Evolutionary conservation across 371 early-diverging fungal genomes (phyloP), one percentile per base, ranked within the genome.

Genomic region (Phascolomyces articulosus): DNA sequence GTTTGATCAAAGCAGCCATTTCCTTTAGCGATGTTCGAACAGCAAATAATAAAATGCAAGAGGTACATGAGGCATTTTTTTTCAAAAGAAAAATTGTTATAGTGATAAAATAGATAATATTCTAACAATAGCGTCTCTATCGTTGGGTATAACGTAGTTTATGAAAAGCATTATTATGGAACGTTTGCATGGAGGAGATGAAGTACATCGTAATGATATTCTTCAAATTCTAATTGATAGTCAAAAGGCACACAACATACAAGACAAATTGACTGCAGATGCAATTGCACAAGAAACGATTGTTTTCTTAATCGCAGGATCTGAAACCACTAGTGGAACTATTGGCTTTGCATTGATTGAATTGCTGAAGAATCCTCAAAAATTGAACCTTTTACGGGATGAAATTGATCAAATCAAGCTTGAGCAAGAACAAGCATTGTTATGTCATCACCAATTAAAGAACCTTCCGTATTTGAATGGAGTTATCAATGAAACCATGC

Each of bases 241-340:
- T 4, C 65, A 72, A 54, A 34, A 68, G 13, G 62, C 74, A 3
- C 40, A 60, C 2, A 55, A 69, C 20, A 38, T 23, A 11, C 61
- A 76, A 2, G 77, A 79, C 34, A 61, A 71, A 13, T 55, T 79
- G 20, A 65, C 66, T 6, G 57, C 59, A 6, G 66, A 68, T 16
- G 68, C 70, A 7, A 79, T 79, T 38, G 72, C 77, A 60, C 27
- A 59, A 3, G 80, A 79, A 61, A 72, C 73, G 3, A 65, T 69
- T 3, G 56, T 79, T 6, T 76, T 76, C 59, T 61, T 79, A 29
- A 61, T 79, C 34, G 80, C 80, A 23, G 80, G 80, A 27, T 71
- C 74, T 2, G 80, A 80, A 28, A 80, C 80, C 0, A 70, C 74
- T 2, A 69, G 72, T 44, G 75, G 74, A 34, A 74, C 76, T 0